Percentiles rank a stretch among this genome's conserved stretches.
Evolutionary conservation across 805 yeast genomes (phyloP).

Genomic region (Yamadazyma olivae): DNA sequence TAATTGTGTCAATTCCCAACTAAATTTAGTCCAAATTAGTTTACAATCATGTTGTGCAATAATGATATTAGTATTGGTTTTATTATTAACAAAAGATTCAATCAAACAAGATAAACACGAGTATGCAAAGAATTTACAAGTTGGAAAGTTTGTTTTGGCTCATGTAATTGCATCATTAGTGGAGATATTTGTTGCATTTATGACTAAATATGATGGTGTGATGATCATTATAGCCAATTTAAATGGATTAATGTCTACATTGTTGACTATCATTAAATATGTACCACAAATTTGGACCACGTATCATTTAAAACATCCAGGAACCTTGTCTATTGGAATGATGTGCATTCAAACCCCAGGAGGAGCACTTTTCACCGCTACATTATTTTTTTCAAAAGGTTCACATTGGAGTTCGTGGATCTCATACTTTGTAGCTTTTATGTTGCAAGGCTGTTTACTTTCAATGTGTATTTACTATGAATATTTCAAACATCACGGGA

Average conservation of each 20-base stretch:
- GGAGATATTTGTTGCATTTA: conserved; percentile 33
- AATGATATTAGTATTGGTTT: conserved; percentile 54
- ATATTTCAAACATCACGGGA: conserved; percentile 21
- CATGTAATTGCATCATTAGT: conserved; percentile 34
- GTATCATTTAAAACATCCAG: conserved; percentile 66
- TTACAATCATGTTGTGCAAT: conserved; percentile 60
- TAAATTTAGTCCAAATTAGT: conserved; percentile 66
- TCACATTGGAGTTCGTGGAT: conserved; percentile 87
- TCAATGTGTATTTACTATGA: conserved; percentile 56
- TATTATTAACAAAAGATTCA: conserved; percentile 44
- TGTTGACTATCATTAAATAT: conserved; percentile 66
- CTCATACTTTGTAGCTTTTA: conserved; percentile 71
- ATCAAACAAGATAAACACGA: conserved; percentile 45
- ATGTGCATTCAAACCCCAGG: conserved; percentile 90
- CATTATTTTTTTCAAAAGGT: conserved; percentile 67
- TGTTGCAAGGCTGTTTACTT: conserved; percentile 60
- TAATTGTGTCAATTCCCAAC: conserved; percentile 63
- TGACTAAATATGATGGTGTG: conserved; percentile 20
- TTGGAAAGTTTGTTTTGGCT: conserved; percentile 37
- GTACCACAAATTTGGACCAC: conserved; percentile 80
- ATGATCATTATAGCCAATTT: conserved; percentile 45
- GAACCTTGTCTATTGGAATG: conserved; percentile 75
- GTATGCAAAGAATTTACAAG: conserved; percentile 36
- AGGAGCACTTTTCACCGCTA: conserved; percentile 76
- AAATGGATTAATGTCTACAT: conserved; percentile 64